Base-by-base conservation (phyloP, 2,329 filamentous ascomycete genomes). In the Raffaelea deltoideospora region DNA sequence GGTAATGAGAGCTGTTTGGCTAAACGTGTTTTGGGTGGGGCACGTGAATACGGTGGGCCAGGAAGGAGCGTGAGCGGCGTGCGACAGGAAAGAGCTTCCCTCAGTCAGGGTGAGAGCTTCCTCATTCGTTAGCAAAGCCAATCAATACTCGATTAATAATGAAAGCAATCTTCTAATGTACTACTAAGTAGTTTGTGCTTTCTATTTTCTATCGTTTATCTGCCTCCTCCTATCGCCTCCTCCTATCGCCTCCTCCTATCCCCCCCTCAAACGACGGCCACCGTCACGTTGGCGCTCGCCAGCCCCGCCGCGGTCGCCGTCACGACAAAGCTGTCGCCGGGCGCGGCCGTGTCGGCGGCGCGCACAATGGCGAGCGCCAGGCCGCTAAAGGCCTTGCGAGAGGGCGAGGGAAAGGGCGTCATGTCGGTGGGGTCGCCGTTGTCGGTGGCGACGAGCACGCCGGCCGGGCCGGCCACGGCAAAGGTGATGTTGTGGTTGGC, bases 361-460 rank as follows among this genome's bases (percentile, higher is more conserved):
- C 49, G 47, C 5, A 65, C 53, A 37, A 64, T 58, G 5, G 54
- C 57, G 17, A 65, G 49, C 1, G 56, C 56, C 5, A 56, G 47
- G 1, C 63, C 62, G 24, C 51, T 54, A 36, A 60, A 63, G 0
- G 59, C 60, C 29, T 59, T 57, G 13, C 63, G 52, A 24, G 49
- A 50, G 8, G 43, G 41, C 3, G 54, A 57, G 1, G 58, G 56
- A 43, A 67, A 67, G 2, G 55, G 46, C 2, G 51, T 56, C 45
- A 63, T 52, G 39, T 67, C 62, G 2, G 57, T 50, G 5, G 61
- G 60, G 37, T 68, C 56, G 2, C 67, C 67, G 36, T 69, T 70
- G 35, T 71, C 65, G 0, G 67, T 71, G 1, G 61, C 50, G 2
- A 65, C 54, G 31, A 72, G 60, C 46, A 60, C 50, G 1, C 59